Evolutionary conservation across 371 early-diverging fungal species (phyloP).

Genomic region (Dichotomocladium elegans): DNA sequence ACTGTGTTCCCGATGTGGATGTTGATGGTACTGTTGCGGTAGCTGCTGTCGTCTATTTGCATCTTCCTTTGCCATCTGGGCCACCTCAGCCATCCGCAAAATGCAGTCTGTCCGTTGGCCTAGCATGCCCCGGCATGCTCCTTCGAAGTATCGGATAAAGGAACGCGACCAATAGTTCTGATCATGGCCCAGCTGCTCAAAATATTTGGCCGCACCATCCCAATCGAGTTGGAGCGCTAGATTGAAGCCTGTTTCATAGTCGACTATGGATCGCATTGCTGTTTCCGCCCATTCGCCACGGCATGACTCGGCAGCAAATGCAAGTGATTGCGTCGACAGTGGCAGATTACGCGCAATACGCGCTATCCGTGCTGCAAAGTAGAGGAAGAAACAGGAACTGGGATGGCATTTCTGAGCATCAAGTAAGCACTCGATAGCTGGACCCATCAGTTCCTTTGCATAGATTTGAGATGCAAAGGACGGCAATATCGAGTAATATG

Average conservation of each 20-base stretch:
- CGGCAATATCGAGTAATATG: slow-evolving; percentile 50
- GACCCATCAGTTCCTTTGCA: slow-evolving; percentile 32
- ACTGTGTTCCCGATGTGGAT: no score
- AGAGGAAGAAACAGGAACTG: slow-evolving; percentile 58
- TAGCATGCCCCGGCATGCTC: slow-evolving; percentile 50
- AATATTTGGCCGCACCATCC: slow-evolving; percentile 40
- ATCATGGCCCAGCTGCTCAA: slow-evolving; percentile 45
- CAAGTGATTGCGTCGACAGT: slow-evolving; percentile 52
- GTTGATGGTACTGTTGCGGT: not conserved
- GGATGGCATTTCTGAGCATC: slow-evolving; percentile 54
- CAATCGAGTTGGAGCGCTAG: slow-evolving; percentile 52
- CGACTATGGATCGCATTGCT: slow-evolving; percentile 48
- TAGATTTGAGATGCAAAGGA: slow-evolving; percentile 47
- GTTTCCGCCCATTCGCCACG: slow-evolving; percentile 53
- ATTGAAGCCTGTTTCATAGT: slow-evolving; percentile 62
- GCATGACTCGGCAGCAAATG: slow-evolving; percentile 48
- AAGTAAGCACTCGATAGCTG: slow-evolving; percentile 53
- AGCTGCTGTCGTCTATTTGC: not conserved
- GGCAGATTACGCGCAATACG: slow-evolving; percentile 48
- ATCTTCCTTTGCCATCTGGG: not conserved
- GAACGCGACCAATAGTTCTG: slow-evolving; percentile 55
- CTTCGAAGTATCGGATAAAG: slow-evolving; percentile 57
- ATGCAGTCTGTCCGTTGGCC: slow-evolving; percentile 51
- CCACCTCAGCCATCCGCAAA: slow-evolving; percentile 23
- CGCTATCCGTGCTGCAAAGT: slow-evolving; percentile 53